Conservation (phyloP, 768 basidiomycete genomes). For the Agrocybe praecox region DNA sequence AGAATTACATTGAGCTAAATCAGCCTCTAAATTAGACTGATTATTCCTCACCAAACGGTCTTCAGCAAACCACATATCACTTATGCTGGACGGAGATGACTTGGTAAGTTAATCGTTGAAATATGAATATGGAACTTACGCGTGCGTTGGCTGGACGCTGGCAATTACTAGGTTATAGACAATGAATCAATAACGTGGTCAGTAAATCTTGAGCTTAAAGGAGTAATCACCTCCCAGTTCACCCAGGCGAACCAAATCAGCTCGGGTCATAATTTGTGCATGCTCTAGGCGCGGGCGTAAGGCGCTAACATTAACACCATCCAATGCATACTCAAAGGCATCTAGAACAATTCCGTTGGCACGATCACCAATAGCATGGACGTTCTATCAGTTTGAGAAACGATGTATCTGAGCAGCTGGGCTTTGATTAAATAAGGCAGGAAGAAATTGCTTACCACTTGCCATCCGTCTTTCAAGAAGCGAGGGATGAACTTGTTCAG, state of each 20-base stretch:
- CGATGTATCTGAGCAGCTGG: background rate
- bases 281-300: constrained; percentile 85
- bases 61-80: constrained; percentile 91
- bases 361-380: constrained; percentile 86
- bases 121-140: constrained; percentile 56
- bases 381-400: constrained; percentile 53
- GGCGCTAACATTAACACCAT: constrained; percentile 60
- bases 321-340: constrained; percentile 72
- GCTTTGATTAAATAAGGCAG: background rate
- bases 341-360: constrained; percentile 85
- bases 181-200: constrained; percentile 4
- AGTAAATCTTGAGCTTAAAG: background rate
- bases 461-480: constrained; percentile 84
- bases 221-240: constrained; percentile 68
- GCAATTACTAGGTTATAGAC: constrained; percentile 65
- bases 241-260: constrained; percentile 77
- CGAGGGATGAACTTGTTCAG: constrained; percentile 63
- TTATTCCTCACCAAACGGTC: constrained; percentile 62
- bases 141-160: constrained; percentile 90
- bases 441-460: constrained; percentile 64
- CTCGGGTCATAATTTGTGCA: constrained; percentile 78
- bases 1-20: constrained; percentile 4
- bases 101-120: background rate
- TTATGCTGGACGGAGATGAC: constrained; percentile 46
- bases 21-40: no score